Evolutionary conservation across 495 filamentous ascomycete species (phyloP), one percentile per base, ranked within the genome.

Genomic region (Trichodelitschia bisporula): DNA sequence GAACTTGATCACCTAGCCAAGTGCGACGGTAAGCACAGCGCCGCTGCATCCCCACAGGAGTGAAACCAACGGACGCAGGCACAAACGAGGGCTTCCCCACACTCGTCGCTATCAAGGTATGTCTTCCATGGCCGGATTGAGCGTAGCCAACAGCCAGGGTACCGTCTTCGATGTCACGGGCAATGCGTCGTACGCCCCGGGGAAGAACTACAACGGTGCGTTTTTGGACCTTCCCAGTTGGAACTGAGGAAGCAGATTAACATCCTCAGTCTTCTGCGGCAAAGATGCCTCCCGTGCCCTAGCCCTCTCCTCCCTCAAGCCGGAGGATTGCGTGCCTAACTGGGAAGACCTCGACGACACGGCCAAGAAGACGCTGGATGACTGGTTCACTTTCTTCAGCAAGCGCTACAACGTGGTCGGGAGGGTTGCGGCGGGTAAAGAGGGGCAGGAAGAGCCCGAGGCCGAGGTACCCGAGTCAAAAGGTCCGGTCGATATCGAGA

Each of bases 391-490:
- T 2, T 97, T 90, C 56, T 97, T 95, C 55, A 72, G 69, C 41
- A 97, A 93, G 55, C 61, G 86, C 24, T 97, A 97, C 47, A 92
- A 84, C 43, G 66, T 93, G 33, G 72, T 93, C 24, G 86, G 86
- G 19, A 65, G 66, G 47, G 75, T 90, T 5, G n/a, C n/a, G n/a
- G n/a, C n/a, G n/a, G n/a, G n/a, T n/a, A 80, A 86, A 43, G 63
- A 66, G 54, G 90, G 91, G 53, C 84, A 93, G 50, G 84, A 95
- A 37, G 77, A 80, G 33, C 61, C 59, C 2, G 92, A 92, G 45
- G 62, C 74, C 9, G 91, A 92, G 48, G 57, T 62, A 0, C 65
- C 77, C 3, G 91, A 91, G 39, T 76, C 79, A 0, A 93, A 92
- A 56, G 82, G 76, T 44, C 86, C 86, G 2, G 86, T 97, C 15